Conservation (phyloP, 1,284 basidiomycete species). For the Pyrrhoderma lamaoense region DNA sequence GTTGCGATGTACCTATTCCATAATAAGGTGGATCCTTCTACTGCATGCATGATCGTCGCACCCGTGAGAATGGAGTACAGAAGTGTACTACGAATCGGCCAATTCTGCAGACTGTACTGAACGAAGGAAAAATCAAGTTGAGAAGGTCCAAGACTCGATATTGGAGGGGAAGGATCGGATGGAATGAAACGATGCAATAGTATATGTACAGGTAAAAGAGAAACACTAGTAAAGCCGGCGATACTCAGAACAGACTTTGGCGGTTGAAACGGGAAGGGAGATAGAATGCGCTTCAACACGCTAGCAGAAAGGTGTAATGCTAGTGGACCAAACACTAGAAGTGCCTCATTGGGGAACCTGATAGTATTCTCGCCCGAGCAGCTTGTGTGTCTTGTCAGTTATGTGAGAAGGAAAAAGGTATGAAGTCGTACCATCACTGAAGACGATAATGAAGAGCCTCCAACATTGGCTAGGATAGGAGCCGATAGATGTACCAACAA, state of each 20-base stretch:
- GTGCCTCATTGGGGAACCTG: conserved; percentile 57
- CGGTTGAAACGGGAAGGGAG: conserved; percentile 21
- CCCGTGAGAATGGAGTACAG: conserved; percentile 52
- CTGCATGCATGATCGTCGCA: conserved; percentile 45
- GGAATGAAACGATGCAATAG: conserved; percentile 53
- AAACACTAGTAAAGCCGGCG: conserved; percentile 47
- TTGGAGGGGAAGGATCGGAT: conserved; percentile 35
- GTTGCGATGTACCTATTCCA: conserved; percentile 36
- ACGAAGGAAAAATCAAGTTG: conserved; percentile 74
- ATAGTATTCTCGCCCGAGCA: conserved; percentile 73
- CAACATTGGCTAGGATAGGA: conserved; percentile 56
- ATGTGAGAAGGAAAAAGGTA: neutral
- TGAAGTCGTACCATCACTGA: conserved; percentile 53
- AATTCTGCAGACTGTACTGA: conserved; percentile 51
- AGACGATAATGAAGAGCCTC: conserved; percentile 57
- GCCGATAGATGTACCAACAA: conserved; percentile 62
- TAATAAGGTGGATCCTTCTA: conserved; percentile 51
- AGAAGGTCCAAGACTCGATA: conserved; percentile 53
- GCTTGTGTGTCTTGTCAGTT: conserved; percentile 32
- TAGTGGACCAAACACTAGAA: conserved; percentile 55
- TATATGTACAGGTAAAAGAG: conserved; percentile 58
- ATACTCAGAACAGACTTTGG: conserved; percentile 35
- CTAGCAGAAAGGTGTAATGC: conserved; percentile 49
- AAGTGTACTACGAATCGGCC: conserved; percentile 53
- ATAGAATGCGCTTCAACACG: conserved; percentile 46